These are phyloP conservation scores for Albophoma yamanashiensis DNA, from an alignment of 2,329 filamentous ascomycete genomes.

Conservation along the genomic window DNA sequence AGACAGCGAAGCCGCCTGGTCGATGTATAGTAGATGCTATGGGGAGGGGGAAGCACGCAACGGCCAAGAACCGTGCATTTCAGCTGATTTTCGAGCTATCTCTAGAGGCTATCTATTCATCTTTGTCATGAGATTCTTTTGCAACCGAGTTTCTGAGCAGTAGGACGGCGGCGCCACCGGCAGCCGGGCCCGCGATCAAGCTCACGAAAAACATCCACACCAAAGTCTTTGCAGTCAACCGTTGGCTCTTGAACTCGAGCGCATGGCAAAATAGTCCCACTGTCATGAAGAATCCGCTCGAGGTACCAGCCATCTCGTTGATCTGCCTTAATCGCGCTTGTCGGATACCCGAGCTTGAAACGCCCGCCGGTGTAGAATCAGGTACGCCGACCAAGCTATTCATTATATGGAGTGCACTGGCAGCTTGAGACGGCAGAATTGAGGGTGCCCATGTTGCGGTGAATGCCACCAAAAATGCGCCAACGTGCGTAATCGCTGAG, in stretches of 20 bases:
- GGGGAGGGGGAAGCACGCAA: neutral
- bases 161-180: slow-evolving; percentile 4
- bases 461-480: slow-evolving; percentile 4
- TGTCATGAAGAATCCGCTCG: slow-evolving; percentile 7
- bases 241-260: neutral
- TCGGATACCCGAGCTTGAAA: neutral
- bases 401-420: neutral
- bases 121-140: neutral
- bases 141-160: neutral
- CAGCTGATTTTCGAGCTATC: too few species aligned
- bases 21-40: neutral
- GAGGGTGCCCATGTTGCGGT: neutral
- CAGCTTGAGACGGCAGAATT: neutral
- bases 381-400: slow-evolving; percentile 4
- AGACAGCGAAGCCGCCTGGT: neutral
- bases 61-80: neutral
- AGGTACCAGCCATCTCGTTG: slow-evolving; percentile 8
- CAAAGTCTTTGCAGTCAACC: neutral
- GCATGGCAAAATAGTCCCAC: neutral
- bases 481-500: slow-evolving; percentile 3
- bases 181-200: slow-evolving; percentile 6
- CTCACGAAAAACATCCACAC: slow-evolving; percentile 6
- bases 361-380: neutral
- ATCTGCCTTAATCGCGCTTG: slow-evolving; percentile 6
- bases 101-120: neutral